A percentile compares a stretch with the other conserved stretches of the same genome.
These are phyloP conservation scores for Epichloe aotearoae DNA, from an alignment of 2,329 filamentous ascomycete genomes.

Conservation along the genomic window DNA sequence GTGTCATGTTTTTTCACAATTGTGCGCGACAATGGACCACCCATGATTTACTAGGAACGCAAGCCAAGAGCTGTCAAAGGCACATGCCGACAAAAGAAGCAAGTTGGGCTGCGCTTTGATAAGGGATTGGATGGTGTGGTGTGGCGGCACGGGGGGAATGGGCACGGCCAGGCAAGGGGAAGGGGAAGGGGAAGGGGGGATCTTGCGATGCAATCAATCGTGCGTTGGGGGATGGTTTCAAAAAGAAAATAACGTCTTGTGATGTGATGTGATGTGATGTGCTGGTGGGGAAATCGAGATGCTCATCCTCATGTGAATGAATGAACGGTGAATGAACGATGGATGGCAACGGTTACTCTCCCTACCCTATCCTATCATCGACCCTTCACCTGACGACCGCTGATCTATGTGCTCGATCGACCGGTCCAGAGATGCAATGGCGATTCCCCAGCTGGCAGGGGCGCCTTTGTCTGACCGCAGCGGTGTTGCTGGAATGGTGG, in stretches of 20 bases:
- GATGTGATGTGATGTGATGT: too few relatives aligned
- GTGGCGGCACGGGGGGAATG: background rate
- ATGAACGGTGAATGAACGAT: too few relatives aligned
- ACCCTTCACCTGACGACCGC: background rate
- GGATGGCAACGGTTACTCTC: too few relatives aligned
- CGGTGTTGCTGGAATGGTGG: too few relatives aligned
- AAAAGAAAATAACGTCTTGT: background rate
- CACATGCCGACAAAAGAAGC: background rate
- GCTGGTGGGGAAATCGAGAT: too few relatives aligned
- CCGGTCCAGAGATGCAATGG: background rate
- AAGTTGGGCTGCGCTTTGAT: background rate
- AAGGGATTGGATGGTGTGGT: background rate
- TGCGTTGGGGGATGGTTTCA: background rate
- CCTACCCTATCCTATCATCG: too few relatives aligned
- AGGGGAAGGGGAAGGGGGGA: background rate
- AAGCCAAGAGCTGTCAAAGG: background rate
- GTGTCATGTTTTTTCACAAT: too few relatives aligned
- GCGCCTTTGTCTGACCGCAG: too few relatives aligned
- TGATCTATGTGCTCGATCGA: background rate
- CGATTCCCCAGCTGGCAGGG: background rate
- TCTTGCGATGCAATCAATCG: background rate
- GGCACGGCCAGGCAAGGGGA: background rate
- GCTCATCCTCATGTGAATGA: too few relatives aligned
- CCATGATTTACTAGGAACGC: background rate
- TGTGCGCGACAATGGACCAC: background rate